Evolutionary conservation across 768 basidiomycete species (phyloP), one percentile per base, ranked within the genome.

Genomic region (Tylopilus vinaceipallidus): DNA sequence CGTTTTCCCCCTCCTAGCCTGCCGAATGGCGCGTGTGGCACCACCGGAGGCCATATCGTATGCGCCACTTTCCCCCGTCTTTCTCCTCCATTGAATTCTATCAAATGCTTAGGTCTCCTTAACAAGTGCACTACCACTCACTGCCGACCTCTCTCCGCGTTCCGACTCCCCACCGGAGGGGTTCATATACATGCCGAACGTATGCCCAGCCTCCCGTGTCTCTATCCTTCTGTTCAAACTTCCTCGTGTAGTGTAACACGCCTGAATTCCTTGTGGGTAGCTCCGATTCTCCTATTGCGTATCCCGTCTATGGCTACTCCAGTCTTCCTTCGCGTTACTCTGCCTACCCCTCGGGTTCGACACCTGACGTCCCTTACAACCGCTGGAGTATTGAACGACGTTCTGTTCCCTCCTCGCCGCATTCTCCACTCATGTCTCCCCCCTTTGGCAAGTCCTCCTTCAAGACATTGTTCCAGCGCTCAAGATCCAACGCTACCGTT

Each of bases 251-350:
- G 57, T 34, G 59, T 33, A 24, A 59, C 29, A 60, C 63, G 6
- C 65, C 67, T n/a, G 65, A 65, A 45, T 68, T 68, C 45, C 65
- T 65, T 6, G 65, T 45, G 20, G 69, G 67, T 6, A 58, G 62
- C 36, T 68, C 69, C 12, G 58, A 52, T 42, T 70, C 69, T 38
- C 62, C 58, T 6, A 22, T 70, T 34, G 67, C 52, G 23, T 66
- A 65, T 24, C 66, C 68, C 4, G 60, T 60, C 22, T 50, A 50
- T 39, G 69, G 67, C 30, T 68, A 68, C 45, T 59, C 52, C 13
- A 68, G 66, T 38, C 61, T 50, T 37, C 57, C 63, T 53, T 48
- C 49, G n/a, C 54, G 44, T 10, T 42, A 32, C 44, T 35, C 29
- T 38, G 51, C 56, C 24, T 49, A 13, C 19, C 19, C 14, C 8